These are phyloP conservation scores for Macrophomina pseudophaseolina DNA, from an alignment of 2,329 filamentous ascomycete species.

Conservation along the genomic window DNA sequence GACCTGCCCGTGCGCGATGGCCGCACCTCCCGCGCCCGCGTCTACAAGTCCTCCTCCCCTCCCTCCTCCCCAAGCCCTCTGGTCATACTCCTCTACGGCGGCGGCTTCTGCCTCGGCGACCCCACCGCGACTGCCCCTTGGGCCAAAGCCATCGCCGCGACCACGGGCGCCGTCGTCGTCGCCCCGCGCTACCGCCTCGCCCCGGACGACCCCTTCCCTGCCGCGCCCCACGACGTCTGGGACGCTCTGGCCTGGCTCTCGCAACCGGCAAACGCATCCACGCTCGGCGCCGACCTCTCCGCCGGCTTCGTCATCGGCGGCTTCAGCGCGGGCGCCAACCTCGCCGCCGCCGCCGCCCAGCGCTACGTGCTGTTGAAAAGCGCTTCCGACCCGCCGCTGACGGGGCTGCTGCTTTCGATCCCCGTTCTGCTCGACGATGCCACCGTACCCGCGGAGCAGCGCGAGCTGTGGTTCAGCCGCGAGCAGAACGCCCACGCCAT, in stretches of 20 bases:
- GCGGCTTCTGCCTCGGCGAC: background rate
- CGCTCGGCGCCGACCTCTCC: background rate
- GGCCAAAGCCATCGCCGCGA: background rate
- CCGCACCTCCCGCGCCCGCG: conserved; percentile 1
- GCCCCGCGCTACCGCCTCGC: conserved; percentile 1
- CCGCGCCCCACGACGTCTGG: conserved; percentile 2
- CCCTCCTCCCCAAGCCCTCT: background rate
- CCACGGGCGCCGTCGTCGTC: background rate
- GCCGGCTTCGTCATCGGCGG: background rate
- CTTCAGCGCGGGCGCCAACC: conserved; percentile 8
- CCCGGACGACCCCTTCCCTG: background rate
- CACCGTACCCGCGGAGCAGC: background rate
- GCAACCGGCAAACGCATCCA: background rate
- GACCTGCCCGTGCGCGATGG: conserved; percentile 3
- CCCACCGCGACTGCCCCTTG: background rate
- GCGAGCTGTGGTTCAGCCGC: conserved; percentile 7
- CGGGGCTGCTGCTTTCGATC: background rate
- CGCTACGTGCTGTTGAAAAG: background rate
- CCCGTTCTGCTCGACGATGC: background rate
- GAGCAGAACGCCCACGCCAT: conserved; percentile 7
- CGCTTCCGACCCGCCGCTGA: background rate
- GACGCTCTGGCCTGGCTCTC: conserved; percentile 39
- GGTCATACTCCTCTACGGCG: background rate
- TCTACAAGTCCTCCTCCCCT: background rate
- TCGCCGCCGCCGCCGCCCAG: background rate